Evolutionary conservation across 495 filamentous ascomycete genomes (phyloP).

Genomic region (Filosporella fistucella): DNA sequence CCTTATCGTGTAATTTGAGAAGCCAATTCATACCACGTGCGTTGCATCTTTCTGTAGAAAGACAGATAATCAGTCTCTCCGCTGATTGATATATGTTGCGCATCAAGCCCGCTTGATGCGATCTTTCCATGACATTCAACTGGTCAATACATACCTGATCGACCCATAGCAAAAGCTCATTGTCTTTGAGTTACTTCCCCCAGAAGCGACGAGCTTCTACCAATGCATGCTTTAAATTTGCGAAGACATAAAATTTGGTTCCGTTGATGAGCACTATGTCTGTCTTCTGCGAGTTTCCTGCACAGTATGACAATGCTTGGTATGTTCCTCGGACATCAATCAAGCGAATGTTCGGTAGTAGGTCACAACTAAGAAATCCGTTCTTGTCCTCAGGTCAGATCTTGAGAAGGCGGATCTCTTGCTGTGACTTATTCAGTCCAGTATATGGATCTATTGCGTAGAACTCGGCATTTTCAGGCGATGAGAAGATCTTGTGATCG

Average conservation of each 20-base stretch:
- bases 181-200: neutral
- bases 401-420: neutral
- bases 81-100: constrained; percentile 20
- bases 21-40: neutral
- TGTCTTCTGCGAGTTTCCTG: neutral
- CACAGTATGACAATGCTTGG: neutral
- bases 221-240: neutral
- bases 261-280: neutral
- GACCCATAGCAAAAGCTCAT: constrained; percentile 6
- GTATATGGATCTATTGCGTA: neutral
- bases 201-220: neutral
- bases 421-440: neutral
- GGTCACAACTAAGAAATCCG: neutral
- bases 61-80: neutral
- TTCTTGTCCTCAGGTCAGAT: neutral
- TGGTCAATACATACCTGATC: constrained; percentile 7
- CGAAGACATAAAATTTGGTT: neutral
- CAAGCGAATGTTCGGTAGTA: neutral
- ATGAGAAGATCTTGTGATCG: neutral
- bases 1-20: too few species aligned
- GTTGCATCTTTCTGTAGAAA: neutral
- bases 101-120: constrained; percentile 24
- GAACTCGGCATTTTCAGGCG: neutral
- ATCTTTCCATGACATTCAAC: constrained; percentile 13
- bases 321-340: neutral